These are phyloP conservation scores for Geranium brycei DNA, from an alignment of 345 rosid genomes.

Conservation along the genomic window DNA sequence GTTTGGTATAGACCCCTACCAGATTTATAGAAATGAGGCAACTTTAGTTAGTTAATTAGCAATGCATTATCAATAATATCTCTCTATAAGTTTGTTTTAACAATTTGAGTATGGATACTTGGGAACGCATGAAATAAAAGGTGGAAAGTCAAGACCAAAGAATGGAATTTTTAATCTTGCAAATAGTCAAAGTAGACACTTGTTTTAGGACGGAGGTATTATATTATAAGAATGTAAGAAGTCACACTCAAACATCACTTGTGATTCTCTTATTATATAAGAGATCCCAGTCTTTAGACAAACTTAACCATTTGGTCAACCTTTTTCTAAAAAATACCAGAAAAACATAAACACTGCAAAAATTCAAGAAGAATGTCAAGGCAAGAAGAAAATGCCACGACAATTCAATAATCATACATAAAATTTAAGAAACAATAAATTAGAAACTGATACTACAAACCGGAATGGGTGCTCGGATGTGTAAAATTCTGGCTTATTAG, in stretches of 20 bases:
- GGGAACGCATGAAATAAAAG: not conserved
- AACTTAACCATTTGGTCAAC: not conserved
- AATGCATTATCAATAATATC: too few relatives aligned
- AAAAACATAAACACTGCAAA: not conserved
- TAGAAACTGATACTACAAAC: slow-evolving; percentile 25
- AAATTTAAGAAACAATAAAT: slow-evolving; percentile 1
- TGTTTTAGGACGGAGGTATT: not conserved
- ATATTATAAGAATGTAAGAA: too few relatives aligned
- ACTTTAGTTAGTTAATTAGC: too few relatives aligned
- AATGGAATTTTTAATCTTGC: not conserved
- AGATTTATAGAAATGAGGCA: too few relatives aligned
- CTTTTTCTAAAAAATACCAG: not conserved
- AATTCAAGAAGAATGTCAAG: not conserved
- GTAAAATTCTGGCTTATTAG: slow-evolving; percentile 87
- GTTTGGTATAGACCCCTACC: too few relatives aligned
- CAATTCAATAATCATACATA: not conserved
- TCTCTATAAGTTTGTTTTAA: too few relatives aligned
- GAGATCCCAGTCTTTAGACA: not conserved
- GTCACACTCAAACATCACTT: too few relatives aligned
- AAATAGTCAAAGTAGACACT: not conserved
- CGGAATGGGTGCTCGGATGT: slow-evolving; percentile 91
- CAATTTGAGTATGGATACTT: too few relatives aligned
- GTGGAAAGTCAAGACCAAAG: too few relatives aligned
- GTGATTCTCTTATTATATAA: too few relatives aligned
- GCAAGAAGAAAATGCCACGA: not conserved